Conservation (phyloP, 768 basidiomycete genomes). For the Mycena epipterygia region DNA sequence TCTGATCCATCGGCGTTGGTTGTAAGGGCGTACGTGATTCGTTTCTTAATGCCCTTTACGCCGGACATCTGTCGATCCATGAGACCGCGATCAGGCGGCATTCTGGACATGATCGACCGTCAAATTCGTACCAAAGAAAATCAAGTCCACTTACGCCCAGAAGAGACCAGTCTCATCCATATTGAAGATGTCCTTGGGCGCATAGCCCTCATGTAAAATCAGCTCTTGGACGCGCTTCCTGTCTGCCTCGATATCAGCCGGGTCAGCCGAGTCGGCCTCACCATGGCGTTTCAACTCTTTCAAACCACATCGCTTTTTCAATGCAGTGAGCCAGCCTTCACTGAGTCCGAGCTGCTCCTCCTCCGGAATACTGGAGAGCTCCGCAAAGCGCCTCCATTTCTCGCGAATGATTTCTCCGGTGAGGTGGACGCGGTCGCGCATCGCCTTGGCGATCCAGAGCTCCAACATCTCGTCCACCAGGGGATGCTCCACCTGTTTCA, state of each 20-base stretch:
- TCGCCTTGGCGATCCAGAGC: constrained; percentile 52
- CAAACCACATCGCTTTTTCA: constrained; percentile 41
- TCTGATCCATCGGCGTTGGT: constrained; percentile 35
- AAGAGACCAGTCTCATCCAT: no score
- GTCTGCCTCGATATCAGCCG: neutral
- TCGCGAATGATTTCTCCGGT: constrained; percentile 48
- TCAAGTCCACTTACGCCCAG: neutral
- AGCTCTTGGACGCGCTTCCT: neutral
- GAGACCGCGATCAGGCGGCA: constrained; percentile 34
- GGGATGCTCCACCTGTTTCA: no score
- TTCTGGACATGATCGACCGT: constrained; percentile 25
- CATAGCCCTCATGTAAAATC: neutral
- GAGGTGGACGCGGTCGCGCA: constrained; percentile 45
- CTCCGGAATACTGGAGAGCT: constrained; percentile 49
- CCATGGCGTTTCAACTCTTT: neutral
- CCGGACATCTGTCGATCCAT: constrained; percentile 28
- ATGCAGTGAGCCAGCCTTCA: constrained; percentile 48
- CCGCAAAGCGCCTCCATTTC: constrained; percentile 48
- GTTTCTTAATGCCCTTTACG: constrained; percentile 32
- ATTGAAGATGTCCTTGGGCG: no score
- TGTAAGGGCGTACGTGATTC: constrained; percentile 36
- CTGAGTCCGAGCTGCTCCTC: constrained; percentile 50
- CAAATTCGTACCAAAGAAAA: neutral
- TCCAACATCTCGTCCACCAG: constrained; percentile 48
- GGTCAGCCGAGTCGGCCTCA: neutral